A percentile compares a stretch with the other conserved stretches of the same genome.
Evolutionary conservation across 2,329 filamentous ascomycete genomes (phyloP).

Genomic region (Penicillium sp.): DNA sequence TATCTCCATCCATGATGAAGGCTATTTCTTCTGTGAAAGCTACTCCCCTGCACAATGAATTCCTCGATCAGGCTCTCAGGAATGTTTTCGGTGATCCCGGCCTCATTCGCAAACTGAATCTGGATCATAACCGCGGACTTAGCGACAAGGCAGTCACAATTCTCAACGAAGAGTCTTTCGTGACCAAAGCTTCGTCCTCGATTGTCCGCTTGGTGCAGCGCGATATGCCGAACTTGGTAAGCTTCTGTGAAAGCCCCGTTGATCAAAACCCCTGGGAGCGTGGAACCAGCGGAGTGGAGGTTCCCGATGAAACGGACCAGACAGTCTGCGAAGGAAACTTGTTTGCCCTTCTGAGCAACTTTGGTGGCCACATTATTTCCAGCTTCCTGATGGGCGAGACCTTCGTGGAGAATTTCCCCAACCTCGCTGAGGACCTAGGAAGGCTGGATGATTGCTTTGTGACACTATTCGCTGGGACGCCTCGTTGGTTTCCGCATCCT

Average conservation of each 20-base stretch:
- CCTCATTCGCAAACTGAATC: constrained; percentile 34
- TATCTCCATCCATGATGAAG: constrained; percentile 47
- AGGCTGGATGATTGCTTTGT: constrained; percentile 54
- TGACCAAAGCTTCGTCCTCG: constrained; percentile 41
- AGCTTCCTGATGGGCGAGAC: constrained; percentile 52
- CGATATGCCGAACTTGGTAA: constrained; percentile 55
- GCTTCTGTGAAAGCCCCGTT: constrained; percentile 56
- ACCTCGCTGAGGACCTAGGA: constrained; percentile 55
- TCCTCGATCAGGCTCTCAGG: constrained; percentile 37
- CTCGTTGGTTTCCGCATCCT: constrained; percentile 54
- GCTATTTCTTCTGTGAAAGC: constrained; percentile 37
- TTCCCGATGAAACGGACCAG: constrained; percentile 38
- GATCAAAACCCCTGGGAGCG: constrained; percentile 63
- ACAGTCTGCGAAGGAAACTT: constrained; percentile 52
- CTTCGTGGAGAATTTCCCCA: constrained; percentile 51
- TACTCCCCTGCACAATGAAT: constrained; percentile 27
- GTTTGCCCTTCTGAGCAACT: constrained; percentile 53
- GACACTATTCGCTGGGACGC: constrained; percentile 53
- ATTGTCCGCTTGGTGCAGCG: constrained; percentile 42
- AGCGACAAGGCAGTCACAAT: constrained; percentile 37
- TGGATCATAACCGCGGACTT: constrained; percentile 35
- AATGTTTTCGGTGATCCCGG: constrained; percentile 45
- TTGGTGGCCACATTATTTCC: constrained; percentile 50
- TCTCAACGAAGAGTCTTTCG: constrained; percentile 48
- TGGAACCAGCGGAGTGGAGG: constrained; percentile 41